phyloP scores from a whole-genome alignment of 768 basidiomycete species.

The Tulasnella sp. region DNA sequence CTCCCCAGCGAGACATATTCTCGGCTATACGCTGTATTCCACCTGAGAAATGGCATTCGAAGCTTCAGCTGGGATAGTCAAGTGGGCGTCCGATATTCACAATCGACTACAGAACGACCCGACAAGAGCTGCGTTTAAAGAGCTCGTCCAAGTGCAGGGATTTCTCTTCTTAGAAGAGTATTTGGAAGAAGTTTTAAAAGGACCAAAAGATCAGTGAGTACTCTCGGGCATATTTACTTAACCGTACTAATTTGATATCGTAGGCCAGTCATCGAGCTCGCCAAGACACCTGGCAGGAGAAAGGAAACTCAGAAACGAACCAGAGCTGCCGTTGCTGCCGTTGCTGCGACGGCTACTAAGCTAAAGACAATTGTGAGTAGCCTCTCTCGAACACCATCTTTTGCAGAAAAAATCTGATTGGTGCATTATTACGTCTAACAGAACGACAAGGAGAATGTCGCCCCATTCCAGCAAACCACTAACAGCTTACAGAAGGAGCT shows the following conservation, averaged over 20 bases:
- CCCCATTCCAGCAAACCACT: neutral
- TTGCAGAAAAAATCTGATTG: neutral
- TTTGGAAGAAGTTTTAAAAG: constrained; percentile 52
- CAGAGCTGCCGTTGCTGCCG: constrained; percentile 1
- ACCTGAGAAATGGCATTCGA: too few relatives aligned
- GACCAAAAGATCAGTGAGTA: constrained; percentile 52
- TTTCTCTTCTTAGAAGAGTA: constrained; percentile 72
- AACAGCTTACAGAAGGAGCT: neutral
- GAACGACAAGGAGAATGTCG: constrained; percentile 7
- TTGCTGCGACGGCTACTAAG: constrained; percentile 12
- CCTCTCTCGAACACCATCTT: neutral
- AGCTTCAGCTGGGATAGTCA: constrained; percentile 4
- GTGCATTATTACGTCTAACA: neutral
- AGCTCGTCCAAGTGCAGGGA: constrained; percentile 61
- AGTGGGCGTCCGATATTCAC: constrained; percentile 56
- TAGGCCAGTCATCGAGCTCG: constrained; percentile 63
- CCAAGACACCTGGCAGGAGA: constrained; percentile 73
- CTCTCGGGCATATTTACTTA: neutral
- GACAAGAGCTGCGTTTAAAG: constrained; percentile 54
- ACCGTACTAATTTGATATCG: neutral
- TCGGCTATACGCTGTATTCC: too few relatives aligned
- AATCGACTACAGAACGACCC: constrained; percentile 59
- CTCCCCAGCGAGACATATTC: too few relatives aligned
- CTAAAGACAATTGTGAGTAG: neutral
- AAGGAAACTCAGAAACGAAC: constrained; percentile 35